Conservation (phyloP, 352 stramenopile species). For the Globisporangium heterothallicum region DNA sequence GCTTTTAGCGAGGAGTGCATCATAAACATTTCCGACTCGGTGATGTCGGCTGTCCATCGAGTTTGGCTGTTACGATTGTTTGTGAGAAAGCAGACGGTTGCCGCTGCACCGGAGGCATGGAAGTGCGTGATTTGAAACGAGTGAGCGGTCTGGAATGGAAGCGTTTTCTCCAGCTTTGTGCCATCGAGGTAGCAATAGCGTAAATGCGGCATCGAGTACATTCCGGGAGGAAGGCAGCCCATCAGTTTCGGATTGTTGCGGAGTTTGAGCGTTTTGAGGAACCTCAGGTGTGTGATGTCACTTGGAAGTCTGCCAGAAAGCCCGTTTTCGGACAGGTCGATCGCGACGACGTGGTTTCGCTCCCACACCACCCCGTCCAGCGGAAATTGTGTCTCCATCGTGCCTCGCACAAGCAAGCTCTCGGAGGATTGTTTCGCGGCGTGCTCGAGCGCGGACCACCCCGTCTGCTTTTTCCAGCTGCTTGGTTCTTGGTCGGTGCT, state of each 20-base stretch:
- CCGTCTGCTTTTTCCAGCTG: slow-evolving; percentile 30
- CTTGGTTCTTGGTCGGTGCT: slow-evolving; percentile 5
- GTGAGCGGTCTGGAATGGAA: slow-evolving; percentile 42
- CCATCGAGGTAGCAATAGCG: slow-evolving; percentile 66
- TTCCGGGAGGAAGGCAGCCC: slow-evolving; percentile 17
- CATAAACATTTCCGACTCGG: slow-evolving; percentile 48
- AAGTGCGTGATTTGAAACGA: slow-evolving; percentile 61
- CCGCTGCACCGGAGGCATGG: slow-evolving; percentile 16
- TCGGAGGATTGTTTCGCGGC: slow-evolving; percentile 18
- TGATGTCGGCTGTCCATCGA: slow-evolving; percentile 50
- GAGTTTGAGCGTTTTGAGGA: slow-evolving; percentile 53
- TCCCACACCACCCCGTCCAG: slow-evolving; percentile 50
- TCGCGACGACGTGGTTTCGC: slow-evolving; percentile 47
- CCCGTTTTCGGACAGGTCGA: slow-evolving; percentile 49
- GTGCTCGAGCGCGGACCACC: slow-evolving; percentile 27
- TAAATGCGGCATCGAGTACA: slow-evolving; percentile 42
- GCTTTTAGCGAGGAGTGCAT: slow-evolving; percentile 45
- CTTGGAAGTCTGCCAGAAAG: slow-evolving; percentile 38
- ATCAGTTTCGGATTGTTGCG: slow-evolving; percentile 41
- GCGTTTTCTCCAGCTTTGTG: slow-evolving; percentile 33
- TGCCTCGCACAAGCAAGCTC: slow-evolving; percentile 16
- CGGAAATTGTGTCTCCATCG: slow-evolving; percentile 31
- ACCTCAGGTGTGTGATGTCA: slow-evolving; percentile 35
- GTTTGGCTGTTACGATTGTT: slow-evolving; percentile 15
- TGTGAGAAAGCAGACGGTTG: slow-evolving; percentile 45